These are phyloP conservation scores for Xylaria telfairii DNA, from an alignment of 495 filamentous ascomycete species.

Conservation along the genomic window DNA sequence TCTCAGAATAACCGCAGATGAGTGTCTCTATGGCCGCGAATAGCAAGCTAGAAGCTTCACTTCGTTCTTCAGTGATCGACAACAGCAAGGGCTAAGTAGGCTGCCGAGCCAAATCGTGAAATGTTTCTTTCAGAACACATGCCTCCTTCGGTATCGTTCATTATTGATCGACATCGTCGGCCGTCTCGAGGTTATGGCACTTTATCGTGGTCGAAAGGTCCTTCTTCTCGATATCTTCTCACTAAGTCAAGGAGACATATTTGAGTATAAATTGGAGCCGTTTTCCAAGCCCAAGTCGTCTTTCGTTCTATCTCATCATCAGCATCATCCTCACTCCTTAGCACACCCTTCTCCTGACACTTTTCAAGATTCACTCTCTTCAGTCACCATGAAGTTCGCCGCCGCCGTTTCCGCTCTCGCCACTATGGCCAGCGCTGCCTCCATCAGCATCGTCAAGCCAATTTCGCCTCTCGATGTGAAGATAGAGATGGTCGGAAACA, in stretches of 20 bases:
- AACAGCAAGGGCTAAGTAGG: neutral
- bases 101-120: neutral
- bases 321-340: constrained; percentile 1
- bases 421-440: constrained; percentile 50
- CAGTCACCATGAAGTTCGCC: constrained; percentile 44
- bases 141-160: constrained; percentile 12
- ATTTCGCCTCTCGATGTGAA: constrained; percentile 56
- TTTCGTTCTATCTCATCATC: neutral
- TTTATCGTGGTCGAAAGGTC: neutral
- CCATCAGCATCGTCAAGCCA: constrained; percentile 49
- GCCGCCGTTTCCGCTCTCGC: constrained; percentile 46
- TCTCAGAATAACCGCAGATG: neutral
- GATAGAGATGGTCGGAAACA: constrained; percentile 59
- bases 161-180: constrained; percentile 11
- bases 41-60: neutral
- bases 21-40: neutral
- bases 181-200: neutral
- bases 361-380: neutral
- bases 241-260: neutral
- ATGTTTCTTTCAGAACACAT: neutral
- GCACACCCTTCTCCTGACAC: neutral
- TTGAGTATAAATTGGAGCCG: constrained; percentile 2
- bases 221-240: neutral
- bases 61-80: neutral
- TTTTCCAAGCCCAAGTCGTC: neutral